Conservation (phyloP, 75 land plant genomes). For the Ceratopteris richardii region DNA sequence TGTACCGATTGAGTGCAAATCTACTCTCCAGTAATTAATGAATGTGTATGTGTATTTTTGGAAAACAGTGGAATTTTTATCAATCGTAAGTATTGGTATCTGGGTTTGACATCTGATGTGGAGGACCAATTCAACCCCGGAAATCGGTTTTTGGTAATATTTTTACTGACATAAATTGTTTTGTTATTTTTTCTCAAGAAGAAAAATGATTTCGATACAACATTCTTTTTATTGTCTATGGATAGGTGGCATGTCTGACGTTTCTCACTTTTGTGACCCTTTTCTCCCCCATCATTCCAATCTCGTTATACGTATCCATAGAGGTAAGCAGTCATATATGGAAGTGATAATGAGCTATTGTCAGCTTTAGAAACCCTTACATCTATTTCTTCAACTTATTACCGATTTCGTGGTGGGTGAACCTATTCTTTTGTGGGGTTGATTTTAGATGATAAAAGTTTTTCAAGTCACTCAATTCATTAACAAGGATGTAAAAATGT, state of each 20-base stretch:
- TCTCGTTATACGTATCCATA: constrained; percentile 95
- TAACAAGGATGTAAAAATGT: constrained; percentile 87
- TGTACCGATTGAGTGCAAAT: too few relatives aligned
- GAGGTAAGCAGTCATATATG: constrained; percentile 51
- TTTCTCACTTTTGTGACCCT: constrained; percentile 89
- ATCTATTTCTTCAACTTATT: too few relatives aligned
- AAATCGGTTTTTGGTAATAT: constrained; percentile 66
- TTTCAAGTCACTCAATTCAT: constrained; percentile 87
- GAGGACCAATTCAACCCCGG: constrained; percentile 81
- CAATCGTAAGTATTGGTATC: constrained; percentile 61
- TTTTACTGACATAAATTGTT: background rate
- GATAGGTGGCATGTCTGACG: constrained; percentile 68
- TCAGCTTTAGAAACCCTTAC: too few relatives aligned
- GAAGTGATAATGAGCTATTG: too few relatives aligned
- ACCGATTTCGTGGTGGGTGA: too few relatives aligned
- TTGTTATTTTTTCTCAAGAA: background rate
- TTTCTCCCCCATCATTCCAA: constrained; percentile 93
- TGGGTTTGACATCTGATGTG: constrained; percentile 41
- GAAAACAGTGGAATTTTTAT: constrained; percentile 78
- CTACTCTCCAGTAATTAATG: too few relatives aligned
- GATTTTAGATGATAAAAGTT: constrained; percentile 89
- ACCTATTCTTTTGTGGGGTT: background rate
- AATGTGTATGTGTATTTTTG: background rate
- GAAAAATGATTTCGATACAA: too few relatives aligned
- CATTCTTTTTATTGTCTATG: background rate